A percentile compares a stretch with the other conserved stretches of the same genome.
phyloP scores from a whole-genome alignment of 2,329 filamentous ascomycete species.

The Hypoxylon rubiginosum region DNA sequence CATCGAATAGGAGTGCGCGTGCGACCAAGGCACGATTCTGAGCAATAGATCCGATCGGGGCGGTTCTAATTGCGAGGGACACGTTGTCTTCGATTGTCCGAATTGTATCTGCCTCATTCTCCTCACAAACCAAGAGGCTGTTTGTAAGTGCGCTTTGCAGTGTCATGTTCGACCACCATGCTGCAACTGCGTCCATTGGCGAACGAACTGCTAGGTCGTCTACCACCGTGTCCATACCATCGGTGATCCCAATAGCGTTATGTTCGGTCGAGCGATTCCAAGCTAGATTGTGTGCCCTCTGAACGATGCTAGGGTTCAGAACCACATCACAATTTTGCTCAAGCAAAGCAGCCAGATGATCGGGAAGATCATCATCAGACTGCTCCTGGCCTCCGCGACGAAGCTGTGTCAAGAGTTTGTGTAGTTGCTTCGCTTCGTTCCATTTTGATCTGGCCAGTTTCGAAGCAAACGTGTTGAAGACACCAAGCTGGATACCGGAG shows the following conservation, averaged over 20 bases:
- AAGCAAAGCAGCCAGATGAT: slow-evolving; percentile 81
- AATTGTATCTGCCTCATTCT: slow-evolving; percentile 58
- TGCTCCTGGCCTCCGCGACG: slow-evolving; percentile 58
- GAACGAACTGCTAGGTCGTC: slow-evolving; percentile 88
- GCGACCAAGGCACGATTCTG: slow-evolving; percentile 72
- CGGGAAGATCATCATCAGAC: slow-evolving; percentile 77
- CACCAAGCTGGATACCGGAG: slow-evolving; percentile 72
- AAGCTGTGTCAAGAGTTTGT: slow-evolving; percentile 62
- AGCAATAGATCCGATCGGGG: slow-evolving; percentile 83
- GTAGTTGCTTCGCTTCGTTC: slow-evolving; percentile 81
- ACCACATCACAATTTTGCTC: slow-evolving; percentile 86
- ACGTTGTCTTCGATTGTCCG: slow-evolving; percentile 63
- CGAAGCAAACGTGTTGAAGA: slow-evolving; percentile 77
- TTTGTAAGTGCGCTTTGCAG: slow-evolving; percentile 77
- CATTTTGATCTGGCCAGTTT: slow-evolving; percentile 82
- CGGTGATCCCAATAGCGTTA: slow-evolving; percentile 72
- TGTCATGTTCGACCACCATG: slow-evolving; percentile 86
- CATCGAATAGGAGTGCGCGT: slow-evolving; percentile 67
- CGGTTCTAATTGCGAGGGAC: slow-evolving; percentile 76
- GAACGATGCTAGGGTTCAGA: slow-evolving; percentile 80
- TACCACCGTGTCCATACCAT: slow-evolving; percentile 84
- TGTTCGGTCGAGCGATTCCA: slow-evolving; percentile 85
- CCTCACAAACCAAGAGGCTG: slow-evolving; percentile 69
- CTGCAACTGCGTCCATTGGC: slow-evolving; percentile 88
- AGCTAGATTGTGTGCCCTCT: slow-evolving; percentile 89